phyloP scores from a whole-genome alignment of 495 filamentous ascomycete species.

The Penicillium arizonense region DNA sequence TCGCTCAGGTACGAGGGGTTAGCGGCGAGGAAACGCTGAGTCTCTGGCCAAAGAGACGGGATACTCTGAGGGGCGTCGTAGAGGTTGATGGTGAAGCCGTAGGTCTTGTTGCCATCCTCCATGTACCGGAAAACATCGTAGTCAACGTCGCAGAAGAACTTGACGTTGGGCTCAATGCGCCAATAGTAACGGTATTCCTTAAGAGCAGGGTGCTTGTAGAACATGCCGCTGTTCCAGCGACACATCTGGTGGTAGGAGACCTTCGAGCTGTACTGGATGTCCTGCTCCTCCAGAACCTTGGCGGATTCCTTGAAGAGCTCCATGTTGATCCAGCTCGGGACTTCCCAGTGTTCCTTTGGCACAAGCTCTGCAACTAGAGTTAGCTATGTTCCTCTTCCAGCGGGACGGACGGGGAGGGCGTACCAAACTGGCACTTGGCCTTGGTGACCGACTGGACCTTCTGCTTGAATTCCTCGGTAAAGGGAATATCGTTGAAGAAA shows the following conservation, averaged over 20 bases:
- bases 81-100: conserved; percentile 97
- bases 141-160: conserved; percentile 99
- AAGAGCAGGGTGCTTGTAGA: conserved; percentile 94
- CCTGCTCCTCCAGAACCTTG: conserved; percentile 75
- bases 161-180: conserved; percentile 98
- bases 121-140: conserved; percentile 99
- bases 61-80: conserved; percentile 89
- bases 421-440: conserved; percentile 82
- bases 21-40: conserved; percentile 78
- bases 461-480: conserved; percentile 88
- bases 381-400: conserved; percentile 10
- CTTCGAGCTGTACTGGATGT: conserved; percentile 84
- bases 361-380: conserved; percentile 61
- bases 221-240: conserved; percentile 96
- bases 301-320: conserved; percentile 83
- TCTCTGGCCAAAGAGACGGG: conserved; percentile 92
- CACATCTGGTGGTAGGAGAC: conserved; percentile 99
- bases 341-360: conserved; percentile 90
- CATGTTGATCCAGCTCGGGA: conserved; percentile 87
- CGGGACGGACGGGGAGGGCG: not conserved
- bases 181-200: conserved; percentile 87
- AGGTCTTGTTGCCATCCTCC: conserved; percentile 96
- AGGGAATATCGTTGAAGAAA: conserved; percentile 95
- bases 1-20: conserved; percentile 78
- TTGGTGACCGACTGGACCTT: conserved; percentile 76